Percentiles rank a stretch among this genome's conserved stretches.
phyloP scores from a whole-genome alignment of 2,329 filamentous ascomycete species.

The Monosporascus sp. region DNA sequence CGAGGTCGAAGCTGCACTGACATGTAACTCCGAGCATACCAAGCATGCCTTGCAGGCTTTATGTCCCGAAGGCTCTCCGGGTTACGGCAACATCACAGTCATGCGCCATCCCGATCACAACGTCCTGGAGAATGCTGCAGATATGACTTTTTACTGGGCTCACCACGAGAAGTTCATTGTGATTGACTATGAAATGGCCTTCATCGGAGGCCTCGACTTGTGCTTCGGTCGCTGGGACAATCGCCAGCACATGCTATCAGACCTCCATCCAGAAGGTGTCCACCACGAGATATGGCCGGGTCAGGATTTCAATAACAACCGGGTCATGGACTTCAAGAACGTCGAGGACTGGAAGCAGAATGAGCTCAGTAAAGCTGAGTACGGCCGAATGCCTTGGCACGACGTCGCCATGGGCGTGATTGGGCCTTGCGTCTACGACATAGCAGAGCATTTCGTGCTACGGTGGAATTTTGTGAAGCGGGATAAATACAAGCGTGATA shows the following conservation, averaged over 20 bases:
- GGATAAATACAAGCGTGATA: conserved; percentile 93
- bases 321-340: conserved; percentile 90
- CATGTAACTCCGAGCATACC: conserved; percentile 89
- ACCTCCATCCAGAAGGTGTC: conserved; percentile 80
- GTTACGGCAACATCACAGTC: conserved; percentile 81
- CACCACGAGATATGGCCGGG: conserved; percentile 85
- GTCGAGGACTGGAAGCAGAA: conserved; percentile 92
- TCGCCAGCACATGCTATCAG: conserved; percentile 77
- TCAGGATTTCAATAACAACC: conserved; percentile 97
- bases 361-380: conserved; percentile 84
- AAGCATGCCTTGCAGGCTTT: conserved; percentile 77
- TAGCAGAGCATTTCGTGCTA: conserved; percentile 90
- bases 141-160: conserved; percentile 97
- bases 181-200: conserved; percentile 84
- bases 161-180: conserved; percentile 98
- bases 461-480: conserved; percentile 97
- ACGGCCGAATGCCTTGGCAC: conserved; percentile 96
- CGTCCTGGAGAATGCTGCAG: conserved; percentile 83
- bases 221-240: conserved; percentile 95
- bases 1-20: conserved; percentile 74
- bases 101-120: conserved; percentile 96
- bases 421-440: conserved; percentile 85
- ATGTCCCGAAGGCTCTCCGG: conserved; percentile 75
- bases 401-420: conserved; percentile 91
- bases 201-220: conserved; percentile 89